These are phyloP conservation scores for Boletellus deceptivus DNA, from an alignment of 1,284 basidiomycete species.

Conservation along the genomic window DNA sequence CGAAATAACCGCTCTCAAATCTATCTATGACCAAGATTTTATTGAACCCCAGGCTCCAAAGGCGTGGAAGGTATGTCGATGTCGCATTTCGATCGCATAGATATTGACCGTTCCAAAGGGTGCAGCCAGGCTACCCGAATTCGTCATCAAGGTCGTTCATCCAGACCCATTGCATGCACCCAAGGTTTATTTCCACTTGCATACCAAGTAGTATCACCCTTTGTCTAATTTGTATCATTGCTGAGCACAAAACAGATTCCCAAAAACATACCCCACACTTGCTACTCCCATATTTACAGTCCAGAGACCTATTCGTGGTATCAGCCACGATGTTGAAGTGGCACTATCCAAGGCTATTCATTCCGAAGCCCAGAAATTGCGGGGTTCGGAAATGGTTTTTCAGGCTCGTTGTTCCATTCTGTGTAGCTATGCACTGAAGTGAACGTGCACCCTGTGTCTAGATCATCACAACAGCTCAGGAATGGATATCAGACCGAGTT, in stretches of 20 bases:
- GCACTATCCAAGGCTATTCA: conserved; percentile 58
- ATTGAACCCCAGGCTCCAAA: conserved; percentile 68
- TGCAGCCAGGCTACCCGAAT: conserved; percentile 66
- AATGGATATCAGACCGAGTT: conserved; percentile 63
- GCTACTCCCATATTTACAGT: conserved; percentile 67
- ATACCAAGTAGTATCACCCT: conserved; percentile 55
- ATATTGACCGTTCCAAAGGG: conserved; percentile 41
- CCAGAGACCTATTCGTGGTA: conserved; percentile 59
- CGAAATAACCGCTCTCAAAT: conserved; percentile 74
- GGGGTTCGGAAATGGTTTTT: conserved; percentile 73
- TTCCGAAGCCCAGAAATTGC: conserved; percentile 55
- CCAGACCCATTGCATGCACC: conserved; percentile 52
- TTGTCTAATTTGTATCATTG: not conserved
- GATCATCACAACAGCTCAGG: conserved; percentile 66
- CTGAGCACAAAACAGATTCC: conserved; percentile 48
- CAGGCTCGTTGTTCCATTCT: conserved; percentile 43
- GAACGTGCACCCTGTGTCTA: conserved; percentile 26
- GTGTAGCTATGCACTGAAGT: not conserved
- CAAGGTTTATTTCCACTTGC: conserved; percentile 62
- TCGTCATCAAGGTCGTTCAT: conserved; percentile 67
- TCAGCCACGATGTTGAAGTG: conserved; percentile 51
- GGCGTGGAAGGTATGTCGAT: conserved; percentile 68
- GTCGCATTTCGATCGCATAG: conserved; percentile 8
- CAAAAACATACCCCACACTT: conserved; percentile 71
- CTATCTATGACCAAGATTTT: conserved; percentile 76